These are phyloP conservation scores for Colletotrichum sp. DNA, from an alignment of 2,329 filamentous ascomycete species.

Conservation along the genomic window DNA sequence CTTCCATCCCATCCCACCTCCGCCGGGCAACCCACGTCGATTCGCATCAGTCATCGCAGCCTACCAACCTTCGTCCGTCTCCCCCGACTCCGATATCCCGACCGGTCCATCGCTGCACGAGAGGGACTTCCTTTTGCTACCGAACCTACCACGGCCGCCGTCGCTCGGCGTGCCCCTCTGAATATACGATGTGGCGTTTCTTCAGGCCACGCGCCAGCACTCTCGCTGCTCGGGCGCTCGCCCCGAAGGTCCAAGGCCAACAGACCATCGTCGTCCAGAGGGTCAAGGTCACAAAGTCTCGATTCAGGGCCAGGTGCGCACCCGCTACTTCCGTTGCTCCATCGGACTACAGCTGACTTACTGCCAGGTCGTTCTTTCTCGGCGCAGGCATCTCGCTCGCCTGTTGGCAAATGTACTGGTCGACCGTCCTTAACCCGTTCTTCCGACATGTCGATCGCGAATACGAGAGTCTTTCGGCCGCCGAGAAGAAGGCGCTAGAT, in stretches of 20 bases:
- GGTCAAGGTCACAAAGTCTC: slow-evolving; percentile 10
- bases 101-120: not conserved
- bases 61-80: not conserved
- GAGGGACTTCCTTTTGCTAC: not conserved
- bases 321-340: not conserved
- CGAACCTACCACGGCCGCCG: not conserved
- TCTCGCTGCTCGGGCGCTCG: slow-evolving; percentile 11
- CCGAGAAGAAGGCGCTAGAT: slow-evolving; percentile 46
- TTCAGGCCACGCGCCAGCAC: slow-evolving; percentile 13
- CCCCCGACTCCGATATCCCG: not conserved
- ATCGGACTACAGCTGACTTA: not conserved
- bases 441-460: slow-evolving; percentile 46
- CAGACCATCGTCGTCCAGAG: slow-evolving; percentile 20
- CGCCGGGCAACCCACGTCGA: not conserved
- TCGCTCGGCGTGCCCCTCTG: slow-evolving; percentile 2
- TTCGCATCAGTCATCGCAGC: not conserved
- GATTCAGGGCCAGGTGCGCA: slow-evolving; percentile 11
- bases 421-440: slow-evolving; percentile 51
- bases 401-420: slow-evolving; percentile 49
- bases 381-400: slow-evolving; percentile 37
- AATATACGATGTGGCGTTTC: slow-evolving; percentile 12
- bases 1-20: not conserved
- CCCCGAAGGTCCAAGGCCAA: not conserved
- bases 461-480: slow-evolving; percentile 45
- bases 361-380: slow-evolving; percentile 28